phyloP scores from a whole-genome alignment of 208 protist genomes.

The Leishmania amazonensis region DNA sequence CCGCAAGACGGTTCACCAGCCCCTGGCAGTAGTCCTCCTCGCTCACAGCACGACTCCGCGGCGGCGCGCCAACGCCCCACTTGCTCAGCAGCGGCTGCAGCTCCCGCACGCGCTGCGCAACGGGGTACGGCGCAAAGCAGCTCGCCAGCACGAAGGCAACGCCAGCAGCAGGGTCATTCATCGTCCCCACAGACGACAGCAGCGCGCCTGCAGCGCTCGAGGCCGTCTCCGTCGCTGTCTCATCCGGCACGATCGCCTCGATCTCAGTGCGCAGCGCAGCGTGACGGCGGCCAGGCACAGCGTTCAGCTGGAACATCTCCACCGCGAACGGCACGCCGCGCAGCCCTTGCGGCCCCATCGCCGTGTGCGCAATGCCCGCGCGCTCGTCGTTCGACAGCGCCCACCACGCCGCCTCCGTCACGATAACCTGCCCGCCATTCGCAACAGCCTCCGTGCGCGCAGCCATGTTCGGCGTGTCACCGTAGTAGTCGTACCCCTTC shows the following conservation, averaged over 20 bases:
- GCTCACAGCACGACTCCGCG: conserved; percentile 2
- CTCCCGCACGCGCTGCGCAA: conserved; percentile 2
- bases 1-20: background rate
- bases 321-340: conserved; percentile 60
- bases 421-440: conserved; percentile 75
- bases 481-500: conserved; percentile 49
- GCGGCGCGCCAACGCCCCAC: conserved; percentile 4
- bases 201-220: conserved; percentile 24
- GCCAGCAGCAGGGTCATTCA: conserved; percentile 22
- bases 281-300: conserved; percentile 45
- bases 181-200: conserved; percentile 24
- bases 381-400: conserved; percentile 39
- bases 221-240: conserved; percentile 15
- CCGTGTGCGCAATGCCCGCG: conserved; percentile 15
- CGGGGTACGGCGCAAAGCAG: conserved; percentile 49
- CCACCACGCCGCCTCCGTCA: conserved; percentile 49
- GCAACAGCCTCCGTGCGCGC: conserved; percentile 79
- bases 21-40: conserved; percentile 8
- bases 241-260: conserved; percentile 34
- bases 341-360: conserved; percentile 44
- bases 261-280: conserved; percentile 52
- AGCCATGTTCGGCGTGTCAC: conserved; percentile 5
- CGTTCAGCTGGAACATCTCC: conserved; percentile 67
- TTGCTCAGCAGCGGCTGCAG: conserved; percentile 9
- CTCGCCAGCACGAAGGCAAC: conserved; percentile 33